A percentile compares a stretch with the other conserved stretches of the same genome.
Conservation (phyloP, 1,284 basidiomycete genomes). For the Fistulina hepatica region DNA sequence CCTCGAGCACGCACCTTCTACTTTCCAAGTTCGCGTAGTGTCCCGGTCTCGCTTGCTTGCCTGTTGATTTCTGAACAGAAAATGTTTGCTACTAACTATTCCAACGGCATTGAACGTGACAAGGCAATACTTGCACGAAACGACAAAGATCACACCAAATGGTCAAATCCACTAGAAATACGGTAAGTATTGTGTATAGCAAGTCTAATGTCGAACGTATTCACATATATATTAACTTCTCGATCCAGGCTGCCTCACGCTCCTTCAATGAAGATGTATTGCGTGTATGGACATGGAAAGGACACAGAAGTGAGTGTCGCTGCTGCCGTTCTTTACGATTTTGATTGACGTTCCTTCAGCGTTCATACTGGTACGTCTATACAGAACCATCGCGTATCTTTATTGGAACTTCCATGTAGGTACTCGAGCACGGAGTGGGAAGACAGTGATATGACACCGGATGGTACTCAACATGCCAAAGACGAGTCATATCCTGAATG, state of each 20-base stretch:
- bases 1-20: slow-evolving; percentile 70
- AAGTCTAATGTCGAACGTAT: not conserved
- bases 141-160: slow-evolving; percentile 66
- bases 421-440: no score
- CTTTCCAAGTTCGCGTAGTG: slow-evolving; percentile 56
- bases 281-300: slow-evolving; percentile 93
- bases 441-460: no score
- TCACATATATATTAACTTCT: not conserved
- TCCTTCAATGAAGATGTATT: slow-evolving; percentile 89
- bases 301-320: slow-evolving; percentile 38
- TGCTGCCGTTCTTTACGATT: no score
- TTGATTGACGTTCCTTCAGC: no score
- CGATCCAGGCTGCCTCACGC: slow-evolving; percentile 83
- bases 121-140: slow-evolving; percentile 55
- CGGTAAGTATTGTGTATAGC: slow-evolving; percentile 46
- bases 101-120: slow-evolving; percentile 84
- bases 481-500: no score
- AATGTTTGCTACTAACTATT: slow-evolving; percentile 89
- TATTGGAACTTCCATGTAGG: no score
- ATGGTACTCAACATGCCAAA: no score
- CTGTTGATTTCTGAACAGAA: slow-evolving; percentile 33
- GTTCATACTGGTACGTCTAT: slow-evolving; percentile 49
- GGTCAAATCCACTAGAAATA: slow-evolving; percentile 93
- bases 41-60: not conserved
- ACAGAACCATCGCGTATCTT: slow-evolving; percentile 34